A percentile compares a stretch with the other conserved stretches of the same genome.
Conservation (phyloP, 73 alveolate genomes). For the Paraurostyla sp. region DNA sequence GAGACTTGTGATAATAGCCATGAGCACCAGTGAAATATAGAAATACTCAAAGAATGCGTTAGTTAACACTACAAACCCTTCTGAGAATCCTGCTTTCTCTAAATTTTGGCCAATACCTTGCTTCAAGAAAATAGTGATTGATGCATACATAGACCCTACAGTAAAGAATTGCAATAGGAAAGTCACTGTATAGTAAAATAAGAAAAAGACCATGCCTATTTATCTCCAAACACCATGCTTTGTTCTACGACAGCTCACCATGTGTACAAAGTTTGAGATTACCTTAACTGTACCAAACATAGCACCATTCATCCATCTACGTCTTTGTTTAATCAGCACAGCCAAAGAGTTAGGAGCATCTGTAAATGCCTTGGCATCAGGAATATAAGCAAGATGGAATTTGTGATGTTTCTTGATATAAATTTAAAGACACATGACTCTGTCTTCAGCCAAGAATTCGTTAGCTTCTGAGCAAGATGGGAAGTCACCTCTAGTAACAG, state of each 20-base stretch:
- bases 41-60: constrained; percentile 32
- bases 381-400: constrained; percentile 59
- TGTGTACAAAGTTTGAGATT: constrained; percentile 34
- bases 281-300: constrained; percentile 71
- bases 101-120: background rate
- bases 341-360: constrained; percentile 76
- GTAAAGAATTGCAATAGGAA: constrained; percentile 43
- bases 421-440: constrained; percentile 76
- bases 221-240: constrained; percentile 48
- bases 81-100: background rate
- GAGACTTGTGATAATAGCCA: constrained; percentile 16
- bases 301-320: constrained; percentile 85
- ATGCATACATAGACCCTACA: constrained; percentile 63
- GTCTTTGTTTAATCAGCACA: constrained; percentile 69
- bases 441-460: constrained; percentile 79
- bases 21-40: constrained; percentile 38
- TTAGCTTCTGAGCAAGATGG: constrained; percentile 73
- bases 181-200: constrained; percentile 47
- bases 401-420: background rate
- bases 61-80: background rate
- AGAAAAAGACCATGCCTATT: constrained; percentile 31
- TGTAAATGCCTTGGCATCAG: constrained; percentile 73
- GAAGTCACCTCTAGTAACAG: constrained; percentile 40
- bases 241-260: constrained; percentile 47
- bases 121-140: constrained; percentile 35